Percentiles rank a stretch among this genome's conserved stretches.
Conservation (phyloP, 371 early-diverging fungal genomes). For the Haplosporangium sp. region DNA sequence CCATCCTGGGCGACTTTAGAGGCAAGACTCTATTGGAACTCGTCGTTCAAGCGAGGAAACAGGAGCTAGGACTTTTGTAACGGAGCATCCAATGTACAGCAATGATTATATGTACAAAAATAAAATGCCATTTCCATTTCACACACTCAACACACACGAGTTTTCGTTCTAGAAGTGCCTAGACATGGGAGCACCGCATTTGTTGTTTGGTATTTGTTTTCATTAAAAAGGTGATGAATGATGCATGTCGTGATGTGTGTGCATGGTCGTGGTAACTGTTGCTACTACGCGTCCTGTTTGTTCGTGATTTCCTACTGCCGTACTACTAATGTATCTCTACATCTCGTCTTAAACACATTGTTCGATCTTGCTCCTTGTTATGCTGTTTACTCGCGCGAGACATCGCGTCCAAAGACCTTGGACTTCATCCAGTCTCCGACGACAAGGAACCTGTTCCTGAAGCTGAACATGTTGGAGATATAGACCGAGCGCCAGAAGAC, state of each 20-base stretch:
- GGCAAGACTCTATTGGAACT: constrained; percentile 29
- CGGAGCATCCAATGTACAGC: constrained; percentile 12
- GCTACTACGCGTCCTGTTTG: not conserved
- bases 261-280: not conserved
- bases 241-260: not conserved
- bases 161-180: too few relatives aligned
- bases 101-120: not conserved
- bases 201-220: not conserved
- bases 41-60: constrained; percentile 36
- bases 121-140: not conserved
- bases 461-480: constrained; percentile 80
- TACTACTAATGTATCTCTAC: too few relatives aligned
- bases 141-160: too few relatives aligned
- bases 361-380: not conserved
- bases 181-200: not conserved
- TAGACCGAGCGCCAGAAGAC: constrained; percentile 84
- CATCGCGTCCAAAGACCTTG: constrained; percentile 88
- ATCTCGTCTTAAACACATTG: not conserved
- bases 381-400: constrained; percentile 81
- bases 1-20: constrained; percentile 36
- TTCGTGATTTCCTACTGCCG: too few relatives aligned
- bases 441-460: constrained; percentile 84
- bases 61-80: constrained; percentile 35
- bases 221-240: not conserved
- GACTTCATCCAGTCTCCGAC: constrained; percentile 92